Evolutionary conservation across 169 alveolate genomes (phyloP), one percentile per base, ranked within the genome.

Genomic region (Babesia ovis): DNA sequence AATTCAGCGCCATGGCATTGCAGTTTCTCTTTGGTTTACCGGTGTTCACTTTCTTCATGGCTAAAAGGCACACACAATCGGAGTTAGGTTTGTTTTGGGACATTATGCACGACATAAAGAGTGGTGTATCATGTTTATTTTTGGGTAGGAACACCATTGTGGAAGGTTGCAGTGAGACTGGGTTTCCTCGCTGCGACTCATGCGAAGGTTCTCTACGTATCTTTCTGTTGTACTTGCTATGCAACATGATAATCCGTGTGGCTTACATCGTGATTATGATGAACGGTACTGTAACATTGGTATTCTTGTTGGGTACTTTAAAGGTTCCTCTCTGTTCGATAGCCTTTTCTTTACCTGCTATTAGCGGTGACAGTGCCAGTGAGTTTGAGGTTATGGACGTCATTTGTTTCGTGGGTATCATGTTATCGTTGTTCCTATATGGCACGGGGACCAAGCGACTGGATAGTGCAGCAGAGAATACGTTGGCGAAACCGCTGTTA

Each of bases 311-410:
- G 59, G 85, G 89, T 6, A 58, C 85, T 4, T 56, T 73, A 23
- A 81, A 81, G 69, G 81, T 72, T 25, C 89, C 89, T 4, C 72
- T 81, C n/a, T 57, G 77, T 37, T 81, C 89, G 23, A 81, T 81
- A 23, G 89, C 89, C 20, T 81, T 81, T 56, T 81, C 89, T 0
- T 37, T 81, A 8, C 60, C 35, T 43, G 56, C 67, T 39, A 71
- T 81, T 16, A 74, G 81, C 27, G 89, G 89, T 42, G 81, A 81
- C 45, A 81, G 89, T 45, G 62, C 79, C 20, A 45, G 82, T 48
- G 61, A 37, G 12, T 43, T 81, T 23, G 62, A 68, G 58, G 16
- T 64, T 16, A 59, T 43, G 31, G 89, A 81, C 35, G 71, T 81
- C 18, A 60, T 72, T 9, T 71, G 85, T 51, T 71, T 81, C 68